Percentiles rank a stretch among this genome's conserved stretches.
Conservation (phyloP, 1,284 basidiomycete genomes). For the Microbotryum intermedium region DNA sequence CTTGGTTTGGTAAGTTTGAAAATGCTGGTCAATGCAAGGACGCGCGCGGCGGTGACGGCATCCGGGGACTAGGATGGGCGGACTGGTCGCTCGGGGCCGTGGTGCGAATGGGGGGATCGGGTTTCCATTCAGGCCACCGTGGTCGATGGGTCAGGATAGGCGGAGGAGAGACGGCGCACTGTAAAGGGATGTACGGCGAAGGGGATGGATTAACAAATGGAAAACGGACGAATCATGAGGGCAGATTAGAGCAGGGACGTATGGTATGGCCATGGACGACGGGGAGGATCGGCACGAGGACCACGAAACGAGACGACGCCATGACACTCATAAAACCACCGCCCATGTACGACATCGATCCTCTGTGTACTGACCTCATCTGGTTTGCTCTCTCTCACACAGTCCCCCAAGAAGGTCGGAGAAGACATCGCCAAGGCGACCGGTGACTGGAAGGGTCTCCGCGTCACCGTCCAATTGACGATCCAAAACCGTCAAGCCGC, state of each 20-base stretch:
- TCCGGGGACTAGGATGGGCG: too few relatives aligned
- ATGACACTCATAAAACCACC: background rate
- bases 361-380: background rate
- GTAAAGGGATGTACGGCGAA: too few relatives aligned
- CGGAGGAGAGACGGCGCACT: background rate
- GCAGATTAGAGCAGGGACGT: background rate
- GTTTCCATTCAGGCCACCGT: too few relatives aligned
- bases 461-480: conserved; percentile 96
- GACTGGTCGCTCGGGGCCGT: background rate
- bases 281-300: background rate
- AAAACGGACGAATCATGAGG: too few relatives aligned
- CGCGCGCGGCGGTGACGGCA: background rate
- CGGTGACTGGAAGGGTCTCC: conserved; percentile 97
- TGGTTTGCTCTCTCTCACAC: conserved; percentile 8
- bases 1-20: conserved; percentile 79
- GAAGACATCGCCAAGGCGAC: conserved; percentile 99
- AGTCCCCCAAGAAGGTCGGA: conserved; percentile 99
- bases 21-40: background rate
- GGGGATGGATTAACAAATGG: too few relatives aligned
- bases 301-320: background rate
- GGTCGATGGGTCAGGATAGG: background rate
- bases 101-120: background rate
- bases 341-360: background rate
- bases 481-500: conserved; percentile 99
- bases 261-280: background rate